A percentile compares a stretch with the other conserved stretches of the same genome.
Conservation (phyloP, 345 rosid genomes). For the Cardamine resedifolia region DNA sequence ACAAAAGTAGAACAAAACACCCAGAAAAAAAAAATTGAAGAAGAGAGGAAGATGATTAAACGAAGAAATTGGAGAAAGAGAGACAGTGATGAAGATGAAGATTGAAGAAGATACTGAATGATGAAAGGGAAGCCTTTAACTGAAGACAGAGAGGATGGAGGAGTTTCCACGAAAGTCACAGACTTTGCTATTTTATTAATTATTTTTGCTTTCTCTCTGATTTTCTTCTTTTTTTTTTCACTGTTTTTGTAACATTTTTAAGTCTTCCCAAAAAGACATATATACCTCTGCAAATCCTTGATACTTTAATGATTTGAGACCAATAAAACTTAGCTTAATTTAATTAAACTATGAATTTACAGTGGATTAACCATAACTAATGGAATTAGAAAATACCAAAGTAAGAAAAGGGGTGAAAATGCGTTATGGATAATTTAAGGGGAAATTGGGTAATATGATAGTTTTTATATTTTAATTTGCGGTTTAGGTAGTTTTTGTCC, state of each 20-base stretch:
- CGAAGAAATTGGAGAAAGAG: conserved; percentile 10
- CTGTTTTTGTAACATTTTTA: conserved; percentile 1
- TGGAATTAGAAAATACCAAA: not conserved
- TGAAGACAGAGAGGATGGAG: conserved; percentile 36
- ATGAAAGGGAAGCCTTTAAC: conserved; percentile 32
- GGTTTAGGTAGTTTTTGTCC: too few species aligned
- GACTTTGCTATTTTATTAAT: not conserved
- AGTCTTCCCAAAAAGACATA: conserved; percentile 21
- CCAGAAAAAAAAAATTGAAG: not conserved
- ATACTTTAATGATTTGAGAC: not conserved
- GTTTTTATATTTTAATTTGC: too few species aligned
- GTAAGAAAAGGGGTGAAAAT: not conserved
- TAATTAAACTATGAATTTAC: not conserved
- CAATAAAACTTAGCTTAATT: conserved; percentile 3
- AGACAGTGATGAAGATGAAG: conserved; percentile 19
- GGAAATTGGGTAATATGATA: too few species aligned
- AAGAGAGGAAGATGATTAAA: conserved; percentile 4
- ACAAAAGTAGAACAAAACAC: conserved; percentile 3
- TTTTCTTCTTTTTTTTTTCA: not conserved
- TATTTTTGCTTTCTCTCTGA: not conserved
- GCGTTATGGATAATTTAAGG: not conserved
- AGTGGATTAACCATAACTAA: not conserved
- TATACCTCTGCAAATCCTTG: conserved; percentile 26
- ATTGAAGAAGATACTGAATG: conserved; percentile 22
- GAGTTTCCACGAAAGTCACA: conserved; percentile 40